phyloP scores from a whole-genome alignment of 192 early-diverging fungal species.

The Phycomyces nitens region DNA sequence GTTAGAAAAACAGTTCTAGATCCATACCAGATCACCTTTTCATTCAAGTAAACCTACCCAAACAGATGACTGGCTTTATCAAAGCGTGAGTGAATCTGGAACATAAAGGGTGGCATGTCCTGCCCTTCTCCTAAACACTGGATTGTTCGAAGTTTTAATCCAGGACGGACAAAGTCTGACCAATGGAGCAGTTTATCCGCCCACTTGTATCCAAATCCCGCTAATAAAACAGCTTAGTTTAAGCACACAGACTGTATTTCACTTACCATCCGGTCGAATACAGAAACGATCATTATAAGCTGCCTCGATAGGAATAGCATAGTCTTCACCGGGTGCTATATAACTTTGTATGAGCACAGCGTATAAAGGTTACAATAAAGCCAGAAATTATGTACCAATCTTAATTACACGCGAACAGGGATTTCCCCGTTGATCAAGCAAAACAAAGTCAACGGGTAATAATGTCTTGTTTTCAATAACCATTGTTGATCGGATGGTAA shows the following conservation, averaged over 20 bases:
- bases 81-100: slow-evolving; percentile 62
- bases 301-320: slow-evolving; percentile 80
- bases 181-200: slow-evolving; percentile 75
- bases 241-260: background rate
- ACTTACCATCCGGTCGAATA: slow-evolving; percentile 73
- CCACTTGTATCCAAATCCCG: slow-evolving; percentile 86
- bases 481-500: slow-evolving; percentile 83
- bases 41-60: slow-evolving; percentile 22
- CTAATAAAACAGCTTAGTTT: slow-evolving; percentile 8
- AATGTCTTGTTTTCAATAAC: slow-evolving; percentile 81
- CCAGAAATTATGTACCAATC: slow-evolving; percentile 36
- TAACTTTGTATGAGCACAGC: no score
- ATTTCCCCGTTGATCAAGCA: slow-evolving; percentile 68
- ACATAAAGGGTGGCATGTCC: slow-evolving; percentile 59
- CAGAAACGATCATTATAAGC: slow-evolving; percentile 77
- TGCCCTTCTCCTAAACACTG: slow-evolving; percentile 40
- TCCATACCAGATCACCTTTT: background rate
- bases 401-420: slow-evolving; percentile 43
- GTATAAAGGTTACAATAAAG: background rate
- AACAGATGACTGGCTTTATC: slow-evolving; percentile 46
- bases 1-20: background rate
- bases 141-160: slow-evolving; percentile 22
- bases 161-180: slow-evolving; percentile 63
- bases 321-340: slow-evolving; percentile 78
- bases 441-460: slow-evolving; percentile 73